Evolutionary conservation across 2,329 filamentous ascomycete species (phyloP), one percentile per base, ranked within the genome.

Genomic region (Calonectria hongkongensis): DNA sequence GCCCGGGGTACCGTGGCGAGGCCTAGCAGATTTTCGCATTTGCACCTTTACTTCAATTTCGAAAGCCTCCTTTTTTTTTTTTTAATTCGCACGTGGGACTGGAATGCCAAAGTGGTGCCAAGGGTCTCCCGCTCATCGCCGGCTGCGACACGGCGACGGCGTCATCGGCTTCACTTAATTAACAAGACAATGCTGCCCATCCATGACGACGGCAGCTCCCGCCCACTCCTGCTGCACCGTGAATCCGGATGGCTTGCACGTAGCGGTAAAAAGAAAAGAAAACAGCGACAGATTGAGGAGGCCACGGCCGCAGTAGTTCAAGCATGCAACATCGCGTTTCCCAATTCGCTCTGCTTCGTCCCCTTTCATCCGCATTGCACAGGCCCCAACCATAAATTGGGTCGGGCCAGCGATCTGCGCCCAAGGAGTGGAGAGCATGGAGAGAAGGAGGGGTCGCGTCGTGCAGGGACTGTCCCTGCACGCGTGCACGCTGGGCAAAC

Each of bases 381-480:
- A 69, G 56, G 45, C 47, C 47, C 36, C 47, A 39, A 51, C 33
- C 25, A 54, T 66, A 51, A 50, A 64, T 30, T 41, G 60, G 68
- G 60, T 58, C 33, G 48, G 39, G 12, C 27, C 60, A 43, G 41
- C 47, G 60, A 70, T 65, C 68, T 70, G 60, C 68, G 54, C 50
- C 39, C 66, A 64, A 51, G 21, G 18, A 36, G 66, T 68, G 66
- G 62, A 27, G 58, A 45, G 58, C 58, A 43, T 62, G 62, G 66
- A 68, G 66, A 66, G 33, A 18, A 39, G 18, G 33, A 27, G 33
- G 47, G 47, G 36, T 70, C 41, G 48, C 58, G 47, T 39, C 36
- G 67, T 56, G 68, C 73, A 74, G 68, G 71, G 71, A 65, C 68
- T 71, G 21, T 67, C 73, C 73, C 30, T 74, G 68, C 47, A 66